These are phyloP conservation scores for Gnomoniopsis sp. DNA, from an alignment of 2,329 filamentous ascomycete genomes.

Conservation along the genomic window DNA sequence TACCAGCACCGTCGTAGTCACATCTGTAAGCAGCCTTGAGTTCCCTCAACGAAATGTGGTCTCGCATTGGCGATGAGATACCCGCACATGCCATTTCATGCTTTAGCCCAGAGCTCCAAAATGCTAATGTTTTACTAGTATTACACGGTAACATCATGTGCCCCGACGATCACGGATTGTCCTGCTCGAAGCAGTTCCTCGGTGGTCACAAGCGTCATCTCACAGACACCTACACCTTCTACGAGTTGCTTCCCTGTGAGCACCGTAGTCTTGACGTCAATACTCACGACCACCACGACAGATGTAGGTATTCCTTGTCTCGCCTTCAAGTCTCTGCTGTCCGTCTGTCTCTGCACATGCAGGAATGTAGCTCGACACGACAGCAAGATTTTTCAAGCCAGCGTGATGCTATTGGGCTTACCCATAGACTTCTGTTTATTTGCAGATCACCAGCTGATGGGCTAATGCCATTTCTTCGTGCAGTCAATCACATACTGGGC, in stretches of 20 bases:
- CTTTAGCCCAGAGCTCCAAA: no score
- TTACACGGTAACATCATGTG: conserved; percentile 5
- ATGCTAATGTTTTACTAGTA: no score
- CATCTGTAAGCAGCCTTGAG: no score
- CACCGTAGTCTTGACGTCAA: conserved; percentile 1
- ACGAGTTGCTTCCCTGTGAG: background rate
- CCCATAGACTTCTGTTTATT: background rate
- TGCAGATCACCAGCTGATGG: background rate
- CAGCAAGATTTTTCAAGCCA: no score
- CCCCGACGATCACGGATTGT: conserved; percentile 7
- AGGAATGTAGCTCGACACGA: no score
- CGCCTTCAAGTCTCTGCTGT: no score
- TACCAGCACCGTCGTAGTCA: conserved; percentile 1
- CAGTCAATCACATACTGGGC: background rate
- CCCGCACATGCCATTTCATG: no score
- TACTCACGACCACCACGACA: background rate
- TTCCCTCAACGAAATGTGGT: no score
- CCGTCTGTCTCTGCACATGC: no score
- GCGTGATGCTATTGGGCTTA: background rate
- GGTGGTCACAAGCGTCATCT: background rate
- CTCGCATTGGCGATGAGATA: no score
- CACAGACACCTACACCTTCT: background rate
- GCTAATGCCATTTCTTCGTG: background rate
- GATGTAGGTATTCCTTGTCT: background rate
- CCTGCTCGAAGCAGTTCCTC: background rate